Conservation (phyloP, 768 basidiomycete species). For the Serpula lacrymans region DNA sequence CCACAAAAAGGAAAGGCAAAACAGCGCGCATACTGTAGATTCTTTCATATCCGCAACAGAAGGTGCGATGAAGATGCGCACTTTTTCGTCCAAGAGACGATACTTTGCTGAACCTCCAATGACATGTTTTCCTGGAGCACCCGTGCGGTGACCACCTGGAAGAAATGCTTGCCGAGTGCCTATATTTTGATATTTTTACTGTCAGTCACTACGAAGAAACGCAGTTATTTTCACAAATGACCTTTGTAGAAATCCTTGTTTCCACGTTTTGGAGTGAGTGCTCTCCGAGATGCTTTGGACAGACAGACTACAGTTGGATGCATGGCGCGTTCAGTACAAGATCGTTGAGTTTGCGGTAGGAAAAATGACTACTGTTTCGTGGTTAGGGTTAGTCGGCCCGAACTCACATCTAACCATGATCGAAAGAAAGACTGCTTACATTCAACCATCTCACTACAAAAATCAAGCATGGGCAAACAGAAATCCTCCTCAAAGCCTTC, state of each 20-base stretch:
- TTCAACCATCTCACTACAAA: too few relatives aligned
- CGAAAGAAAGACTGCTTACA: too few relatives aligned
- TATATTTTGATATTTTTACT: too few relatives aligned
- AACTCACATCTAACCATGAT: too few relatives aligned
- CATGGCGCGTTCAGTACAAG: too few relatives aligned
- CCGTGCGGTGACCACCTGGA: conserved; percentile 82
- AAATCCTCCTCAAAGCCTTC: not conserved
- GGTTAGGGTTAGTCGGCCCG: too few relatives aligned
- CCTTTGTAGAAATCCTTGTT: conserved; percentile 99
- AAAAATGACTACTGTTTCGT: too few relatives aligned
- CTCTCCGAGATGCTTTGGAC: conserved; percentile 81
- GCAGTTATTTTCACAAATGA: too few relatives aligned
- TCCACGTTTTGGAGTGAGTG: conserved; percentile 80
- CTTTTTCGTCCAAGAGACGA: conserved; percentile 75
- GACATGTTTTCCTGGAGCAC: conserved; percentile 85
- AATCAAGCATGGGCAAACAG: conserved; percentile 9
- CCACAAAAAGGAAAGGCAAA: not conserved
- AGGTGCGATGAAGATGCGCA: conserved; percentile 84
- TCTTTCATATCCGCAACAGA: conserved; percentile 56
- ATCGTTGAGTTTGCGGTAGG: too few relatives aligned
- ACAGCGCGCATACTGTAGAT: conserved; percentile 46
- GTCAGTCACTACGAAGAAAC: too few relatives aligned
- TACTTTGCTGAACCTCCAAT: conserved; percentile 77
- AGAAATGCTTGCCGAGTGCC: conserved; percentile 82
- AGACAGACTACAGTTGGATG: conserved; percentile 62